Evolutionary conservation across 352 stramenopile genomes (phyloP), one percentile per base, ranked within the genome.

Genomic region (Globisporangium ultimum): DNA sequence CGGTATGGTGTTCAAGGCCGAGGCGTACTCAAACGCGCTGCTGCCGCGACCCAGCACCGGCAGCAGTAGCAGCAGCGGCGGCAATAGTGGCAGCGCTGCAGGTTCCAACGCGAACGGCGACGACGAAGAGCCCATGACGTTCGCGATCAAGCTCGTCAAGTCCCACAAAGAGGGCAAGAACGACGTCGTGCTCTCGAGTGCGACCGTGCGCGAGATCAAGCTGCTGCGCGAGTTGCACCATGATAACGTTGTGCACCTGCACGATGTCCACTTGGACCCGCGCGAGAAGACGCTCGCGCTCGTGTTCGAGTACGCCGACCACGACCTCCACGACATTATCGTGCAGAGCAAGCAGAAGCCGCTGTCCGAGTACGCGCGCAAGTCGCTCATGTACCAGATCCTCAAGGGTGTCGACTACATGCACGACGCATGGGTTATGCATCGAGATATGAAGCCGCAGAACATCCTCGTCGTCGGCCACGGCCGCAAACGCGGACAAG

Each of bases 381-480:
- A 96, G 70, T 95, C 89, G 53, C 84, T 98, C 58, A 91, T 97
- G 80, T 95, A 91, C 71, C 89, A 96, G 67, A 94, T 97, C 48
- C 72, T 96, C 53, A 96, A 96, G 68, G 92, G 88, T 14, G 84
- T 97, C 55, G 81, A 95, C 63, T 97, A 97, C 68, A 96, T 98
- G 74, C 92, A 98, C 71, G 84, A 93, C 65, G 76, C 88, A 13
- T 97, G 91, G 87, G 88, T 97, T 59, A 95, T 97, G 73, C 93
- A 98, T 61, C 87, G 93, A 43, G 91, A 98, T 60, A 89, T 98
- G 70, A 98, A 98, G 70, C 86, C 93, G 46, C 88, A 96, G 50
- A 98, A 98, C 61, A 94, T 98, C 47, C 72, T 98, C 15, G 91
- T 98, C 38, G 89, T 95, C 9, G 84, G 84, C 20, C 85, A 96